These are phyloP conservation scores for Beauveria caledonica DNA, from an alignment of 2,329 filamentous ascomycete species.

Conservation along the genomic window DNA sequence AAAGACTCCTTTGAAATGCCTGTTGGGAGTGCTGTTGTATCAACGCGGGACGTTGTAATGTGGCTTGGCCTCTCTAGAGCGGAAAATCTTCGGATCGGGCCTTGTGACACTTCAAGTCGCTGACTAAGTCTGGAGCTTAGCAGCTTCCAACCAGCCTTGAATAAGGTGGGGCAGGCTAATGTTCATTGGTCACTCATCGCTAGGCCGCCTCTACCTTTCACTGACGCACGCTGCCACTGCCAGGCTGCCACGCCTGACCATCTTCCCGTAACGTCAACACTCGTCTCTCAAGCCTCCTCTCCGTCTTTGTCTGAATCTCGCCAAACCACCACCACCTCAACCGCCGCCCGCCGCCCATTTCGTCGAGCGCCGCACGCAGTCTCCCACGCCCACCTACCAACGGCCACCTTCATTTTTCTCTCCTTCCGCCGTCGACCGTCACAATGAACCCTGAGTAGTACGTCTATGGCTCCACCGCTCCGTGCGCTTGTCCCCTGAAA, in stretches of 20 bases:
- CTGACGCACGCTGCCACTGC: constrained; percentile 20
- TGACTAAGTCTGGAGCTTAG: too few relatives aligned
- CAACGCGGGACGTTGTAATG: too few relatives aligned
- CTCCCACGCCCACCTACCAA: neutral
- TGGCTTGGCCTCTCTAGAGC: too few relatives aligned
- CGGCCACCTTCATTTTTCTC: constrained; percentile 2
- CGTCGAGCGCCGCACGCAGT: constrained; percentile 1
- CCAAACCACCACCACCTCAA: neutral
- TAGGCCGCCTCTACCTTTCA: constrained; percentile 20
- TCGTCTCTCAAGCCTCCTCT: neutral
- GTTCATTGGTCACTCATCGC: too few relatives aligned
- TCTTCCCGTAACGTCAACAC: neutral
- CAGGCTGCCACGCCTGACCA: neutral
- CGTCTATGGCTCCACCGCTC: constrained; percentile 33
- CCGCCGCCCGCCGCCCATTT: constrained; percentile 1
- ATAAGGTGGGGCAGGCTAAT: too few relatives aligned
- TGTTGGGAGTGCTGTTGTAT: too few relatives aligned
- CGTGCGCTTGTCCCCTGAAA: constrained; percentile 15
- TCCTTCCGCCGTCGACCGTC: constrained; percentile 23
- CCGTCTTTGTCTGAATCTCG: neutral
- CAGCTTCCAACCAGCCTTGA: too few relatives aligned
- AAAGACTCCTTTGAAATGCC: too few relatives aligned
- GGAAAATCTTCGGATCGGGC: too few relatives aligned
- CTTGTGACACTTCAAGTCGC: too few relatives aligned
- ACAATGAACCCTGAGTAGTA: constrained; percentile 93